These are phyloP conservation scores for Closterium sp. DNA, from an alignment of 139 green algal genomes.

Conservation along the genomic window DNA sequence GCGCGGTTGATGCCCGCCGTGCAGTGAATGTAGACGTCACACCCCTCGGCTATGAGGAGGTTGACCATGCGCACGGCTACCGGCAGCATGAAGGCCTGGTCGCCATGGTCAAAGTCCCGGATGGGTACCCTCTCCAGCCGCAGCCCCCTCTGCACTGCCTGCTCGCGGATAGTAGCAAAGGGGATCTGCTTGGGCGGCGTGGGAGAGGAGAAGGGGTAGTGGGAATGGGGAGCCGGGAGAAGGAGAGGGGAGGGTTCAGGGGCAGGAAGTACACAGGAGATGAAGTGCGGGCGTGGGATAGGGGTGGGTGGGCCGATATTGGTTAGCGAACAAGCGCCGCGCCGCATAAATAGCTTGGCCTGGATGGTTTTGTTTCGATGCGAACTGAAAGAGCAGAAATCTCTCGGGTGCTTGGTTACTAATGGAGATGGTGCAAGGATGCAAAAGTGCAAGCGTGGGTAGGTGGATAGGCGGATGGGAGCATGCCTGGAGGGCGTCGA, in stretches of 20 bases:
- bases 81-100: slow-evolving; percentile 75
- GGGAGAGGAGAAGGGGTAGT: background rate
- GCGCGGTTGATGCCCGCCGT: slow-evolving; percentile 80
- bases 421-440: background rate
- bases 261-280: background rate
- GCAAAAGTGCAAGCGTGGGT: background rate
- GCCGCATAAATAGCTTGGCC: too few species aligned
- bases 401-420: slow-evolving; percentile 30
- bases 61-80: slow-evolving; percentile 66
- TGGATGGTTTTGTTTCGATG: too few species aligned
- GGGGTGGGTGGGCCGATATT: too few species aligned
- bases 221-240: background rate
- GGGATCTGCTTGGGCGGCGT: slow-evolving; percentile 42
- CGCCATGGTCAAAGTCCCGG: slow-evolving; percentile 73
- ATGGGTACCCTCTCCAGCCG: slow-evolving; percentile 61
- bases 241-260: background rate
- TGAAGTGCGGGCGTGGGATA: too few species aligned
- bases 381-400: background rate
- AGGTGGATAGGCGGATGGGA: background rate
- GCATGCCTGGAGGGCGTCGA: slow-evolving; percentile 66
- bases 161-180: slow-evolving; percentile 46
- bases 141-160: slow-evolving; percentile 54
- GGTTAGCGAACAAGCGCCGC: too few species aligned
- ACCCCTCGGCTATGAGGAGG: slow-evolving; percentile 56
- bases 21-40: slow-evolving; percentile 75